These are phyloP conservation scores for Dryas drummondii DNA, from an alignment of 306 rosid species.

Conservation along the genomic window DNA sequence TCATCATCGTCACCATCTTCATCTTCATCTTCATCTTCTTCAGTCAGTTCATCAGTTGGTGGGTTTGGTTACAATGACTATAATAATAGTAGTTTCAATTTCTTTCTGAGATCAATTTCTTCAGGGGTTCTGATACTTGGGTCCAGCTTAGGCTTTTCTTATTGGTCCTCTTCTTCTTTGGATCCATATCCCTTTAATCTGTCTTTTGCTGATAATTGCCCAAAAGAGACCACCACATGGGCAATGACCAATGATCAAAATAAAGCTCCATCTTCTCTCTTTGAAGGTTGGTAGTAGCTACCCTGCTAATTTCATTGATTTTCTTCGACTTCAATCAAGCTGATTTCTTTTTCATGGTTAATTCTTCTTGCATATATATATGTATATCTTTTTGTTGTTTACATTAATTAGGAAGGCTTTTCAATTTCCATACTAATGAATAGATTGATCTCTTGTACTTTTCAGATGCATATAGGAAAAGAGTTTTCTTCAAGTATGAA, in stretches of 20 bases:
- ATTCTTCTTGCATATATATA: too few species aligned
- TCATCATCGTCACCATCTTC: slow-evolving; percentile 15
- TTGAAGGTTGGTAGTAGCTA: slow-evolving; percentile 41
- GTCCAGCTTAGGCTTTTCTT: slow-evolving; percentile 45
- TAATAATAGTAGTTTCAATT: slow-evolving; percentile 13
- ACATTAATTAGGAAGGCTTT: too few species aligned
- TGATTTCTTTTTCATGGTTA: too few species aligned
- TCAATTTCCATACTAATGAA: too few species aligned
- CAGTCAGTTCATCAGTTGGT: slow-evolving; percentile 10
- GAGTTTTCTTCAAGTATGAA: slow-evolving; percentile 75
- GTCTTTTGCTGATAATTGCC: slow-evolving; percentile 42
- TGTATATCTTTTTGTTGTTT: too few species aligned
- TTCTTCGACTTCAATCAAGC: background rate
- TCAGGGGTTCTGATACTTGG: slow-evolving; percentile 51
- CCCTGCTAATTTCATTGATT: background rate
- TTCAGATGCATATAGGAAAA: slow-evolving; percentile 58
- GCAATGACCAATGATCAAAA: background rate
- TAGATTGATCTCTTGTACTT: background rate
- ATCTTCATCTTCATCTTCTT: slow-evolving; percentile 32
- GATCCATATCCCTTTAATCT: slow-evolving; percentile 17
- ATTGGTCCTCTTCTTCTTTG: slow-evolving; percentile 40
- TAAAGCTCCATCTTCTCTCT: slow-evolving; percentile 38
- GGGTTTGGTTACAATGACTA: slow-evolving; percentile 17
- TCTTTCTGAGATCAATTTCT: slow-evolving; percentile 36
- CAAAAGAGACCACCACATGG: slow-evolving; percentile 23